Base-by-base conservation (phyloP, 352 stramenopile genomes). In the Pythium angustatum region DNA sequence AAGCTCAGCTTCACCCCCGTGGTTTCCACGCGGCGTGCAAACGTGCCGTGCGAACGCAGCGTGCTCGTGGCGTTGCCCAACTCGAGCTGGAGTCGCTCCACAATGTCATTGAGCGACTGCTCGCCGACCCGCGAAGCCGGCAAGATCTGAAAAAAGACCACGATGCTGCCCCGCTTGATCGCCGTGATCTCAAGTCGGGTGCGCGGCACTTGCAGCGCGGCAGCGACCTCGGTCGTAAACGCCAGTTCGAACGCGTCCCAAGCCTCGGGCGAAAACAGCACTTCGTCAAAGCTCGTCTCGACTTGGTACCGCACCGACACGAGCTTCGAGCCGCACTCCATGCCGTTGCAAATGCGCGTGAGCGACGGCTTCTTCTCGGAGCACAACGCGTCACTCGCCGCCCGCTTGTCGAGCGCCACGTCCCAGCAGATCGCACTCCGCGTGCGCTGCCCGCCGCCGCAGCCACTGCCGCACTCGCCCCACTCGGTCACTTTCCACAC, bases 261-360 rank as follows among this genome's bases (percentile, higher is more conserved):
- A 4, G 78, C 61, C 31, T 85, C 62, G 31, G 79, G 57, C 1
- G 75, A 86, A 55, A 90, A 90, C 19, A 90, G 68, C 36, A 91
- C 76, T 49, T 91, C 83, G 58, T 91, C 81, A 67, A 80, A 91
- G 56, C 79, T 81, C 72, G 88, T 88, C 66, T 91, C 81, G 9
- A 91, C 75, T 58, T 88, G 60, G 68, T 90, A 91, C 52, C 72
- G 76, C 53, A 90, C 74, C 11, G 76, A 72, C 24, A 90, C 78
- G 17, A 87, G 72, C 60, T 87, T 90, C 17, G 79, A 87, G 14
- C 83, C 83, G 51, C 83, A 91, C 48, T 90, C 81, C 69, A 91
- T 88, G 34, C 82, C 76, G 43, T 91, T 91, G 75, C 82, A 91
- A 26, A 91, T 89, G 11, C 75, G 78, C 19, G 80, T 77, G 22